Conservation (phyloP, 139 green algal species). For the Chlorella sp. region DNA sequence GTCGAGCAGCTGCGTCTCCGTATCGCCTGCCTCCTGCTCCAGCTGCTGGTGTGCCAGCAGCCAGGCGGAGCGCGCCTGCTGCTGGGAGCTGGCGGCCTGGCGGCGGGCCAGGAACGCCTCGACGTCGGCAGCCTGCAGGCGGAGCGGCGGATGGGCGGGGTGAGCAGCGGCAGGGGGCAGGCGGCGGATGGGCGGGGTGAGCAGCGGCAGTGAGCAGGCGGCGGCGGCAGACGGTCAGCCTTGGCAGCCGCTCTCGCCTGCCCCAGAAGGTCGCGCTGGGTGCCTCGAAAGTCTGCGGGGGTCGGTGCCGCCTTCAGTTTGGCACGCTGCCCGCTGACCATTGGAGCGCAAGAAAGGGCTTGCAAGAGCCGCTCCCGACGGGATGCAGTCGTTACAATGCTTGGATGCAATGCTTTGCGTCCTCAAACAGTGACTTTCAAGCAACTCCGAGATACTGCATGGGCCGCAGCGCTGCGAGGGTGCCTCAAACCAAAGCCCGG, state of each 20-base stretch:
- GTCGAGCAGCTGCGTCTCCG: background rate
- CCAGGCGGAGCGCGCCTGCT: slow-evolving; percentile 6
- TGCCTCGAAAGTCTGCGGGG: background rate
- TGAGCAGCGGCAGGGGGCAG: background rate
- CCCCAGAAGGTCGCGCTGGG: background rate
- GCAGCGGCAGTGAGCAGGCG: background rate
- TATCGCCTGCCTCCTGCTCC: slow-evolving; percentile 12
- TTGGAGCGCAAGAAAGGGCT: too few species aligned
- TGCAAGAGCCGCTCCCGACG: too few species aligned
- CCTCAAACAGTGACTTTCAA: too few species aligned
- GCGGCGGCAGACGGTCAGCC: background rate
- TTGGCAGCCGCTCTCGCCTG: background rate
- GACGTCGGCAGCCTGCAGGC: background rate
- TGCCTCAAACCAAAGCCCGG: too few species aligned
- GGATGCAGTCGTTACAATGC: too few species aligned
- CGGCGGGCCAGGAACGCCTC: background rate
- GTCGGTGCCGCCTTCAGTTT: background rate
- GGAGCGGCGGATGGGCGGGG: too few species aligned
- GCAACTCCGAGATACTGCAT: too few species aligned
- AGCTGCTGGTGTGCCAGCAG: slow-evolving; percentile 17
- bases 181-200: background rate
- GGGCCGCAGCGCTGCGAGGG: too few species aligned
- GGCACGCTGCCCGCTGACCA: background rate
- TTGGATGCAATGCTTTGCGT: too few species aligned
- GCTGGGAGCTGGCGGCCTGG: background rate